Conservation (phyloP, 1,284 basidiomycete genomes). For the Ceratobasidium sp. region DNA sequence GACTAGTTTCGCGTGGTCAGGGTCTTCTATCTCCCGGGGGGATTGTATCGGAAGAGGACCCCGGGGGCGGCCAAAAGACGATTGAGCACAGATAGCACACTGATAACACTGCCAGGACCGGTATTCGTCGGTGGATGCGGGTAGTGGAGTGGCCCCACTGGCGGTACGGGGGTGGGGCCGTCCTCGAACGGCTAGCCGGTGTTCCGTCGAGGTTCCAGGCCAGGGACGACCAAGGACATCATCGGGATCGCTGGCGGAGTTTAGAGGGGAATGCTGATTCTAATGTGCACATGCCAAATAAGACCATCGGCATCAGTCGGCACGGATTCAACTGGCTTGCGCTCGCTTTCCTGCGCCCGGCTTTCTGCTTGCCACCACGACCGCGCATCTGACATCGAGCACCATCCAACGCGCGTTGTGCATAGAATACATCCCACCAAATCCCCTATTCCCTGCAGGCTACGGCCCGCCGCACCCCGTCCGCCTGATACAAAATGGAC, state of each 20-base stretch:
- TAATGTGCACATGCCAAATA: neutral
- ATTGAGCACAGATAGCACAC: too few species aligned
- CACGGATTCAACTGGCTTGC: neutral
- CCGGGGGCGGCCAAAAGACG: too few species aligned
- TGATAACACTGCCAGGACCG: too few species aligned
- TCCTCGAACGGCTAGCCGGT: neutral
- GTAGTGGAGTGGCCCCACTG: neutral
- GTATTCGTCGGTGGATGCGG: neutral
- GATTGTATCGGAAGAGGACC: neutral
- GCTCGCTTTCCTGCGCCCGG: neutral
- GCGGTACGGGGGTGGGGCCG: neutral
- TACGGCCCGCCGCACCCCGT: neutral
- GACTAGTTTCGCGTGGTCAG: neutral
- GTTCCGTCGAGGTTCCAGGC: neutral
- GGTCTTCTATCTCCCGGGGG: neutral
- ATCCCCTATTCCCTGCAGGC: neutral
- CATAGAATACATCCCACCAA: neutral
- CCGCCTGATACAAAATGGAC: neutral
- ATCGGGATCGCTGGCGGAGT: constrained; percentile 20
- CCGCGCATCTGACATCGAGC: neutral
- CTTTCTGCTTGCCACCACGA: constrained; percentile 28
- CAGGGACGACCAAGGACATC: neutral
- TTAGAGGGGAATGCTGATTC: constrained; percentile 7
- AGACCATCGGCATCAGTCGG: constrained; percentile 25
- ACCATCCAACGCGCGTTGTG: neutral